Evolutionary conservation across 352 stramenopile genomes (phyloP).

Genomic region (Globisporangium paddicum): DNA sequence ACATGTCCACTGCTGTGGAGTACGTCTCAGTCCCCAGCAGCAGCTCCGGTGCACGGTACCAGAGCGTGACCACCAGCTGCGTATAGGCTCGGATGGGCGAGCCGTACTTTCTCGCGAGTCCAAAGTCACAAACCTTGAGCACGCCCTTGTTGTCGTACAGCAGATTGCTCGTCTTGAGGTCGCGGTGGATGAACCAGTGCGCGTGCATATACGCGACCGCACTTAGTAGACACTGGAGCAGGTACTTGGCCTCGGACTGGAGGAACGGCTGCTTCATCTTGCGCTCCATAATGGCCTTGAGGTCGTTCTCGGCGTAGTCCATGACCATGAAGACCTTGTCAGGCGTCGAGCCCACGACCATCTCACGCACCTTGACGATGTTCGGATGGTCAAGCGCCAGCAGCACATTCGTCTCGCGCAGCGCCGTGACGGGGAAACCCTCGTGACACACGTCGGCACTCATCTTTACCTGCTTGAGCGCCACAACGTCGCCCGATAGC

Average conservation of each 20-base stretch:
- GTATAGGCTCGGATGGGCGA: constrained; percentile 81
- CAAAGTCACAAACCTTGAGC: constrained; percentile 87
- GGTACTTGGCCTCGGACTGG: constrained; percentile 91
- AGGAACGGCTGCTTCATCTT: constrained; percentile 82
- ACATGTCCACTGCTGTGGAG: constrained; percentile 95
- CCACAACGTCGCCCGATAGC: constrained; percentile 88
- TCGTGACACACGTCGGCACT: constrained; percentile 68
- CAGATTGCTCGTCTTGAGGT: constrained; percentile 98
- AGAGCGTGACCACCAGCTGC: constrained; percentile 92
- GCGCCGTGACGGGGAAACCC: constrained; percentile 79
- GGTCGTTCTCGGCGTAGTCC: constrained; percentile 87
- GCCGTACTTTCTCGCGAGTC: constrained; percentile 77
- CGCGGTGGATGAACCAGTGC: constrained; percentile 92
- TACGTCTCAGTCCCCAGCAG: constrained; percentile 91
- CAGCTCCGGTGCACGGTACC: constrained; percentile 93
- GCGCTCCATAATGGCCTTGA: constrained; percentile 81
- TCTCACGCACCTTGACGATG: constrained; percentile 83
- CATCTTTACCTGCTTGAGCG: constrained; percentile 91
- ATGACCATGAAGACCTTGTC: constrained; percentile 92
- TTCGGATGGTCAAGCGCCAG: constrained; percentile 82
- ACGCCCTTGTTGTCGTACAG: constrained; percentile 87
- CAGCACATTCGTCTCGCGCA: constrained; percentile 85
- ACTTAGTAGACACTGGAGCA: constrained; percentile 90
- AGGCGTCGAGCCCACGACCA: constrained; percentile 84
- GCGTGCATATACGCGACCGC: constrained; percentile 91